These are phyloP conservation scores for Heracleum sosnowskyi DNA, from an alignment of 129 eudicot species.

Conservation along the genomic window DNA sequence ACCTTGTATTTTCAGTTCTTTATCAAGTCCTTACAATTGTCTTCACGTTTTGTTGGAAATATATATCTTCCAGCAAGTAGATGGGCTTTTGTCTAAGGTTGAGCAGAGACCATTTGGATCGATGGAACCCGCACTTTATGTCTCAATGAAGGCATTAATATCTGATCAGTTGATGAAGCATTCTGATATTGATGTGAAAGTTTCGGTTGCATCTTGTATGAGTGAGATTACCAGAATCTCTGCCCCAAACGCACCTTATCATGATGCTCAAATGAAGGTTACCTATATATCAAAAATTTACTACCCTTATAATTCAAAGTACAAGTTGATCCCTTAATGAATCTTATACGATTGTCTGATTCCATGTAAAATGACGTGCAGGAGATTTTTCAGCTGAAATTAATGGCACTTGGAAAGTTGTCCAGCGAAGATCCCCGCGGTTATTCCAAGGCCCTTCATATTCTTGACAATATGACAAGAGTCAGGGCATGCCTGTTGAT, in stretches of 20 bases:
- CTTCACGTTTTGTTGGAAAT: not conserved
- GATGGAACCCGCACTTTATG: slow-evolving; percentile 55
- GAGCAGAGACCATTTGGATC: slow-evolving; percentile 68
- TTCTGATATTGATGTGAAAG: slow-evolving; percentile 67
- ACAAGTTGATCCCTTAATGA: not conserved
- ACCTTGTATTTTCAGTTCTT: not conserved
- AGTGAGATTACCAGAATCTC: slow-evolving; percentile 87
- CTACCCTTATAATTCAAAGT: not conserved
- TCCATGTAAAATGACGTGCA: slow-evolving; percentile 17
- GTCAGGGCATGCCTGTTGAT: slow-evolving; percentile 50
- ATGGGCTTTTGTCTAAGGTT: slow-evolving; percentile 47
- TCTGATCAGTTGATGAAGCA: slow-evolving; percentile 49
- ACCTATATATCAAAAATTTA: not conserved
- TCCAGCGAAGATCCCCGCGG: slow-evolving; percentile 28
- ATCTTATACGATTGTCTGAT: not conserved
- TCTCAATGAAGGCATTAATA: slow-evolving; percentile 54
- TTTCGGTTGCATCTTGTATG: slow-evolving; percentile 80
- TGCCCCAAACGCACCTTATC: slow-evolving; percentile 87
- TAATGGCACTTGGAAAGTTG: slow-evolving; percentile 49
- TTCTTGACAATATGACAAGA: slow-evolving; percentile 31
- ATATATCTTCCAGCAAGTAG: slow-evolving; percentile 42
- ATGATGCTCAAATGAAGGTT: slow-evolving; percentile 87
- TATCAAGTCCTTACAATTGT: not conserved
- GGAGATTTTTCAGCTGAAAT: slow-evolving; percentile 48
- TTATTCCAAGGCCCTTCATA: slow-evolving; percentile 41